Conservation (phyloP, 108 stramenopile species). For the Cyclotella cryptica region DNA sequence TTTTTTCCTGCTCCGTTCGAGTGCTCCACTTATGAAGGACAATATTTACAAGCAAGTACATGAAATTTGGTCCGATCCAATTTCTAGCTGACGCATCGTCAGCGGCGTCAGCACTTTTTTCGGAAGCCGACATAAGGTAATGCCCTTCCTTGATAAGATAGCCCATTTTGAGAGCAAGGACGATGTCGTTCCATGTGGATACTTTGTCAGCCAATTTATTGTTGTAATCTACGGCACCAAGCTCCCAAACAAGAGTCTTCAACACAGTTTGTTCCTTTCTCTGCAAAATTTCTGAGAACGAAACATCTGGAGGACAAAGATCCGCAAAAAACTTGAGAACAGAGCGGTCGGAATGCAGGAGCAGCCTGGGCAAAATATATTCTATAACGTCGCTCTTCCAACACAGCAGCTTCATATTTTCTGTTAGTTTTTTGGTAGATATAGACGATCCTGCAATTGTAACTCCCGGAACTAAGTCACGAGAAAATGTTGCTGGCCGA, state of each 20-base stretch:
- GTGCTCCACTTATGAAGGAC: slow-evolving; percentile 68
- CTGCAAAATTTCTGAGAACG: slow-evolving; percentile 41
- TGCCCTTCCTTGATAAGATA: slow-evolving; percentile 35
- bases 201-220: slow-evolving; percentile 16
- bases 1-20: slow-evolving; percentile 51
- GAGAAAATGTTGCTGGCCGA: slow-evolving; percentile 15
- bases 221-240: slow-evolving; percentile 57
- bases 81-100: slow-evolving; percentile 38
- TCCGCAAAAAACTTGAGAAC: slow-evolving; percentile 65
- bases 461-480: slow-evolving; percentile 50
- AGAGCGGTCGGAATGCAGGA: slow-evolving; percentile 53
- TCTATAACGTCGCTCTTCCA: slow-evolving; percentile 61
- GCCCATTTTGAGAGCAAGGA: slow-evolving; percentile 48
- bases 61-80: slow-evolving; percentile 81
- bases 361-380: slow-evolving; percentile 61
- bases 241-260: slow-evolving; percentile 71
- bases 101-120: slow-evolving; percentile 19
- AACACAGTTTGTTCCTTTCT: slow-evolving; percentile 58
- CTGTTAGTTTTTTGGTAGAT: slow-evolving; percentile 53
- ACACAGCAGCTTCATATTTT: slow-evolving; percentile 61
- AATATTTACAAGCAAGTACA: slow-evolving; percentile 82
- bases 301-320: slow-evolving; percentile 57
- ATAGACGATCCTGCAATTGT: slow-evolving; percentile 16
- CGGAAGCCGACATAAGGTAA: slow-evolving; percentile 25
- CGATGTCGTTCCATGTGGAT: slow-evolving; percentile 35